Evolutionary conservation across 345 rosid species (phyloP).

Genomic region (Camelina neglecta): DNA sequence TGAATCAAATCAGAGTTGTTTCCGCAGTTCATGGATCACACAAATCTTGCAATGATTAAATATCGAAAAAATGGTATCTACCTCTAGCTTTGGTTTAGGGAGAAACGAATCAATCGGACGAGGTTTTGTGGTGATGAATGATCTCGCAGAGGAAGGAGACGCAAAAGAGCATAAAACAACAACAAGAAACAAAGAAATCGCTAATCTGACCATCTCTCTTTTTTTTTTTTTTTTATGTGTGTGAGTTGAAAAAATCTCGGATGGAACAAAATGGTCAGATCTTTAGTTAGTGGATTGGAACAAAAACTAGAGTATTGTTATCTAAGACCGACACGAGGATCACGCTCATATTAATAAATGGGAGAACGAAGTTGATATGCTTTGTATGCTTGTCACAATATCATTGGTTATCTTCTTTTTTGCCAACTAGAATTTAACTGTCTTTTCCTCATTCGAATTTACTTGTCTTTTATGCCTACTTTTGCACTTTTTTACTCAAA

Average conservation of each 20-base stretch:
- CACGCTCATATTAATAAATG: constrained; percentile 20
- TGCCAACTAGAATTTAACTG: constrained; percentile 17
- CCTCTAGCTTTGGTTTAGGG: constrained; percentile 48
- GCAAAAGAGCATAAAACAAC: constrained; percentile 26
- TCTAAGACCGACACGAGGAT: constrained; percentile 19
- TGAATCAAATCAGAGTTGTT: not conserved
- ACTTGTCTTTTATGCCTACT: not conserved
- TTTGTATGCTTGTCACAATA: constrained; percentile 7
- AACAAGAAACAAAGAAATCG: constrained; percentile 40
- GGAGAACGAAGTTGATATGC: not conserved
- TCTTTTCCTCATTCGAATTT: not conserved
- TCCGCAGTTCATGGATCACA: not conserved
- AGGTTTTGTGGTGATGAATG: constrained; percentile 40
- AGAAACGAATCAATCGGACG: constrained; percentile 43
- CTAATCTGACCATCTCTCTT: constrained; percentile 20
- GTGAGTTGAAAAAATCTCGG: constrained; percentile 5
- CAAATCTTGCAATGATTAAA: not conserved
- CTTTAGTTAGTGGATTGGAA: constrained; percentile 3
- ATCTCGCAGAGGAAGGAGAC: constrained; percentile 39
- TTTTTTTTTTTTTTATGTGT: not conserved
- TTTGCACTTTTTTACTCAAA: not conserved
- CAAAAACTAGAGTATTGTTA: too few relatives aligned
- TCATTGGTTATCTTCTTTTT: constrained; percentile 16
- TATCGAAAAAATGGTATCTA: constrained; percentile 8
- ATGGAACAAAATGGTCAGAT: constrained; percentile 35